Percentiles rank a stretch among this genome's conserved stretches.
Conservation (phyloP, 768 basidiomycete species). For the Amanita muscaria region DNA sequence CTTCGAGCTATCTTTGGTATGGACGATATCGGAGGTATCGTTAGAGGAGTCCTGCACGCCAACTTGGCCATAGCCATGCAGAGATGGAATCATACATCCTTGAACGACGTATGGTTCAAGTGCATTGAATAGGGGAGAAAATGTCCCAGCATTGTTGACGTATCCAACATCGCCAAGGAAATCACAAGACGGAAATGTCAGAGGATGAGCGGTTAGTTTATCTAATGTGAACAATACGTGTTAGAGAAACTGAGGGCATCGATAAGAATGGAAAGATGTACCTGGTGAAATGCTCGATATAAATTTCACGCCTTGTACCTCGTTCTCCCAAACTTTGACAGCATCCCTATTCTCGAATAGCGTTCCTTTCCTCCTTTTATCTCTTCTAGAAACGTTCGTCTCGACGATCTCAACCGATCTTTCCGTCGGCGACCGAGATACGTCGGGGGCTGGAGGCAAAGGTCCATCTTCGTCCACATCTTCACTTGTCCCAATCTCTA, state of each 20-base stretch:
- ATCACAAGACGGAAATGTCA: background rate
- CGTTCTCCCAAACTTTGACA: too few species aligned
- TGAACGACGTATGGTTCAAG: slow-evolving; percentile 2
- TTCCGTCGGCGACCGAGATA: background rate
- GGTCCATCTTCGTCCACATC: background rate
- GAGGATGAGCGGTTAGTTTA: background rate
- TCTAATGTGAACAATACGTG: background rate
- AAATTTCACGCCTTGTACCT: too few species aligned
- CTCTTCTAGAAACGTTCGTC: too few species aligned
- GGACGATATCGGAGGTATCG: background rate
- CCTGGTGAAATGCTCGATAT: too few species aligned
- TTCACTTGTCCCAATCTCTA: too few species aligned
- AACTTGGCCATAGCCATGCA: slow-evolving; percentile 4
- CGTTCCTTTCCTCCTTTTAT: too few species aligned
- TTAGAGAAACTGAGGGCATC: too few species aligned
- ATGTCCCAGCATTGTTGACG: background rate
- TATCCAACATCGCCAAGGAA: slow-evolving; percentile 7
- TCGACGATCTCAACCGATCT: too few species aligned
- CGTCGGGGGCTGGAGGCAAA: background rate
- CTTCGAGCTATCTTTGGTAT: background rate
- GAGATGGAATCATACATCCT: slow-evolving; percentile 1
- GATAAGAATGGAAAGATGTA: too few species aligned
- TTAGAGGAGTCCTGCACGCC: background rate
- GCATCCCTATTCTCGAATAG: too few species aligned
- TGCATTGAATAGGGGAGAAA: slow-evolving; percentile 5